Percentiles rank a stretch among this genome's conserved stretches.
Evolutionary conservation across 768 basidiomycete genomes (phyloP).

Genomic region (Cystofilobasidium macerans): DNA sequence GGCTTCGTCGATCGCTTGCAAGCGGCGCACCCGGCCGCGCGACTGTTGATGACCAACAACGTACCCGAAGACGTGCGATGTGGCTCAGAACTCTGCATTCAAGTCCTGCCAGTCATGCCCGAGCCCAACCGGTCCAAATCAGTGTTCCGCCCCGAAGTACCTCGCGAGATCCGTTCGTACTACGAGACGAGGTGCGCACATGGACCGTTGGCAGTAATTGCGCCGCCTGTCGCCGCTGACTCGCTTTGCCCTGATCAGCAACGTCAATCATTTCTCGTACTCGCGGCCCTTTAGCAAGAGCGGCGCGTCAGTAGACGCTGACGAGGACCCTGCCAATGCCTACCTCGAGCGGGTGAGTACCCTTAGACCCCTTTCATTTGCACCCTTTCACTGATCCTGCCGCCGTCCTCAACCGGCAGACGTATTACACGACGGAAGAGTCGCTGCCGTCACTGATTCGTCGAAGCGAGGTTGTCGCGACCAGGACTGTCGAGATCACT

Average conservation of each 20-base stretch:
- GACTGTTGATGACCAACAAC: conserved; percentile 57
- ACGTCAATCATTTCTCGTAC: conserved; percentile 70
- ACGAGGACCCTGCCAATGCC: conserved; percentile 27
- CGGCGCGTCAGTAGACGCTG: conserved; percentile 19
- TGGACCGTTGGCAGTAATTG: background rate
- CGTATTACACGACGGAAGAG: conserved; percentile 28
- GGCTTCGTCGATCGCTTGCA: conserved; percentile 79
- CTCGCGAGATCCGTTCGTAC: conserved; percentile 64
- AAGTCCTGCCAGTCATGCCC: conserved; percentile 72
- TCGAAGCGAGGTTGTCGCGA: conserved; percentile 69
- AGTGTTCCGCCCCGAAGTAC: conserved; percentile 78
- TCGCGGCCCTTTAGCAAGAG: conserved; percentile 56
- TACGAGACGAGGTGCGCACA: conserved; percentile 65
- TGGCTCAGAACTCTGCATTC: conserved; percentile 72
- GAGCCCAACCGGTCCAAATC: conserved; percentile 67
- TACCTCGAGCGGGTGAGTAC: conserved; percentile 55
- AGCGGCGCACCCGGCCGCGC: conserved; percentile 76
- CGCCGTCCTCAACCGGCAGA: conserved; percentile 55
- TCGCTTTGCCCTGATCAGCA: conserved; percentile 43
- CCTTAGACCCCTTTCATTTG: too few relatives aligned
- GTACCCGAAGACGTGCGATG: conserved; percentile 73
- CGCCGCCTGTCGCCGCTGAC: conserved; percentile 1
- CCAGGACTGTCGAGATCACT: conserved; percentile 63
- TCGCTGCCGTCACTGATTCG: conserved; percentile 66
- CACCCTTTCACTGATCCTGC: conserved; percentile 41